phyloP scores from a whole-genome alignment of 2,329 filamentous ascomycete genomes.

The Alternaria conjuncta region DNA sequence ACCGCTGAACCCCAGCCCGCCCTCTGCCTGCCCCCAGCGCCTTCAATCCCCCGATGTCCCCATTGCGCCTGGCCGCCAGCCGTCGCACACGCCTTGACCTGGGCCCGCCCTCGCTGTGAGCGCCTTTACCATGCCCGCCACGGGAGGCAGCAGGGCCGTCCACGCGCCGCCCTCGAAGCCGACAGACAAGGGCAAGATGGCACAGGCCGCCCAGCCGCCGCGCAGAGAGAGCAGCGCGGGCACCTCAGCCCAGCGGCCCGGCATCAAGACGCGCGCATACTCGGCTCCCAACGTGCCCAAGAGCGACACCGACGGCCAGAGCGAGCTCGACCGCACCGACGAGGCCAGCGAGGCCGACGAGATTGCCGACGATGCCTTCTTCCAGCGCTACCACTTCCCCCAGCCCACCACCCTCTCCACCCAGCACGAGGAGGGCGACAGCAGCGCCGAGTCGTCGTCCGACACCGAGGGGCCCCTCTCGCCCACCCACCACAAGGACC shows the following conservation, averaged over 20 bases:
- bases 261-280: constrained; percentile 45
- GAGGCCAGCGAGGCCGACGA: constrained; percentile 61
- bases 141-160: constrained; percentile 20
- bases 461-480: constrained; percentile 50
- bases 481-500: constrained; percentile 40
- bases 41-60: constrained; percentile 14
- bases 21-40: not conserved
- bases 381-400: constrained; percentile 51
- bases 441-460: constrained; percentile 40
- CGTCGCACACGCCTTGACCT: constrained; percentile 26
- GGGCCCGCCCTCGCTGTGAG: constrained; percentile 12
- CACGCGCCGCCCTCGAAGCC: constrained; percentile 20
- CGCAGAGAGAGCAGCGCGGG: constrained; percentile 25
- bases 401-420: constrained; percentile 16
- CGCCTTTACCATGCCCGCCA: constrained; percentile 20
- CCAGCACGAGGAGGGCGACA: constrained; percentile 22
- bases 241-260: constrained; percentile 32
- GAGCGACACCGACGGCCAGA: constrained; percentile 25
- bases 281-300: constrained; percentile 46
- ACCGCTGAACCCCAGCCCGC: not conserved
- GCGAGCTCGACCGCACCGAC: constrained; percentile 54
- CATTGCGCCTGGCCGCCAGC: constrained; percentile 28
- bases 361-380: constrained; percentile 50
- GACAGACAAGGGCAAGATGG: constrained; percentile 35
- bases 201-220: constrained; percentile 31